A percentile compares a stretch with the other conserved stretches of the same genome.
Conservation (phyloP, 2,329 filamentous ascomycete species). For the Fusarium falciforme region DNA sequence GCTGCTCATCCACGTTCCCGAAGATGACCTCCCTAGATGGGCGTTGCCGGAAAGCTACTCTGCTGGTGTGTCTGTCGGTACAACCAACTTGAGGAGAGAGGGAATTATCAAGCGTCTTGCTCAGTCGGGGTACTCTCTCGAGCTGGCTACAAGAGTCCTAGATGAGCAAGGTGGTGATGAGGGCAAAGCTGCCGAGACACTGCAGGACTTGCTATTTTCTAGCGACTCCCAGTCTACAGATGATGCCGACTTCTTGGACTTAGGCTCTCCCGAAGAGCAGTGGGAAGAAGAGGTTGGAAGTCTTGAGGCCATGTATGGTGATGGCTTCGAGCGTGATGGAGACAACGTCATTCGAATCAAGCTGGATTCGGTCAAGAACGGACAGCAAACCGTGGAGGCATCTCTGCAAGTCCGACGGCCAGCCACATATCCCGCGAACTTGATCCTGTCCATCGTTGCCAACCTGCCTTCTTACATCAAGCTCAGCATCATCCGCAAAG, state of each 20-base stretch:
- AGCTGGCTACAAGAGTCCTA: slow-evolving; percentile 83
- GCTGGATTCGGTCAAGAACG: slow-evolving; percentile 67
- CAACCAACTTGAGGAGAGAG: slow-evolving; percentile 83
- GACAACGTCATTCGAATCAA: slow-evolving; percentile 76
- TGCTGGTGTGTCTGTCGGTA: slow-evolving; percentile 87
- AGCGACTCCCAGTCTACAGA: slow-evolving; percentile 13
- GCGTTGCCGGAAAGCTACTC: slow-evolving; percentile 91
- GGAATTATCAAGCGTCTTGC: slow-evolving; percentile 84
- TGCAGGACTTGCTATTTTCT: slow-evolving; percentile 69
- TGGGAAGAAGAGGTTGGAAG: slow-evolving; percentile 91
- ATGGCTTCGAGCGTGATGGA: slow-evolving; percentile 72
- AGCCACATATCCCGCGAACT: slow-evolving; percentile 76
- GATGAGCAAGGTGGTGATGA: slow-evolving; percentile 80
- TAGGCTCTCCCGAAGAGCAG: slow-evolving; percentile 66
- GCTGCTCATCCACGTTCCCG: slow-evolving; percentile 95
- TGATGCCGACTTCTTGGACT: slow-evolving; percentile 57
- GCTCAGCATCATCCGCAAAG: slow-evolving; percentile 84
- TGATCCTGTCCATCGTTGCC: slow-evolving; percentile 76
- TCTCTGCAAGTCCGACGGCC: slow-evolving; percentile 77
- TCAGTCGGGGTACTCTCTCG: slow-evolving; percentile 84
- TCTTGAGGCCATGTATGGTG: slow-evolving; percentile 86
- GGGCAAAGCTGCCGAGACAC: slow-evolving; percentile 77
- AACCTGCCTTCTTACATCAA: slow-evolving; percentile 92
- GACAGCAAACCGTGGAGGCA: slow-evolving; percentile 62
- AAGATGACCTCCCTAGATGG: slow-evolving; percentile 95